Percentiles rank a stretch among this genome's conserved stretches.
phyloP scores from a whole-genome alignment of 768 basidiomycete genomes.

The Guyanaporus albipodus region DNA sequence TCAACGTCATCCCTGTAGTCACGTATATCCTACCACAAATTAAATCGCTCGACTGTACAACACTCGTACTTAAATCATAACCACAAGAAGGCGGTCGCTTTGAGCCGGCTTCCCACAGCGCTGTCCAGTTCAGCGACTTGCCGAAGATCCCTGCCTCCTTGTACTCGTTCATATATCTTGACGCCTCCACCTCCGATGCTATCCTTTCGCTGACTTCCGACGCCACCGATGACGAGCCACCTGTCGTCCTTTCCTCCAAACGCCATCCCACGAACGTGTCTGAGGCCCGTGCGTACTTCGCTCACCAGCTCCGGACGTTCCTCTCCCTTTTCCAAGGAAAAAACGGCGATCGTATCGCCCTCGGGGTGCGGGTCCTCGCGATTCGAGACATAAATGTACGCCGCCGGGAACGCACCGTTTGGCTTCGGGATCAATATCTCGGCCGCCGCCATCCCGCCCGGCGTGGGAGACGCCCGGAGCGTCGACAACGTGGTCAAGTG shows the following conservation, averaged over 20 bases:
- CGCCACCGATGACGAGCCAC: slow-evolving; percentile 66
- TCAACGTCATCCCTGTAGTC: too few relatives aligned
- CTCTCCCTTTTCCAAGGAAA: slow-evolving; percentile 45
- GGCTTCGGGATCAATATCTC: slow-evolving; percentile 62
- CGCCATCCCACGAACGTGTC: slow-evolving; percentile 64
- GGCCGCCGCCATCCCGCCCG: slow-evolving; percentile 56
- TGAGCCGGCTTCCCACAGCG: slow-evolving; percentile 33
- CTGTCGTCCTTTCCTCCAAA: slow-evolving; percentile 60
- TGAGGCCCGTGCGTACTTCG: slow-evolving; percentile 66
- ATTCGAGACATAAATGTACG: slow-evolving; percentile 72
- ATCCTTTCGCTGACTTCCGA: slow-evolving; percentile 35
- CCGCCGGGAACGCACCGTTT: slow-evolving; percentile 46
- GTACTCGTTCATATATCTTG: slow-evolving; percentile 64
- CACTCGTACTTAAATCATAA: slow-evolving; percentile 1
- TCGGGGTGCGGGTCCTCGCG: slow-evolving; percentile 65
- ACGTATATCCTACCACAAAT: too few relatives aligned
- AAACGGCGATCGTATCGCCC: slow-evolving; percentile 73
- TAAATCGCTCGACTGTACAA: too few relatives aligned
- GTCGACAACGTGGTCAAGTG: slow-evolving; percentile 42
- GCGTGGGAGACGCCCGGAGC: slow-evolving; percentile 43
- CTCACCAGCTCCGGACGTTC: slow-evolving; percentile 46
- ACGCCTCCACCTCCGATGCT: slow-evolving; percentile 63
- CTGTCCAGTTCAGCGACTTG: slow-evolving; percentile 44
- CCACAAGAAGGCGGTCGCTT: slow-evolving; percentile 38
- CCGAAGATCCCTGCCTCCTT: slow-evolving; percentile 53